Evolutionary conservation across 257 asterid species (phyloP).

Genomic region (Solanum tarijense): DNA sequence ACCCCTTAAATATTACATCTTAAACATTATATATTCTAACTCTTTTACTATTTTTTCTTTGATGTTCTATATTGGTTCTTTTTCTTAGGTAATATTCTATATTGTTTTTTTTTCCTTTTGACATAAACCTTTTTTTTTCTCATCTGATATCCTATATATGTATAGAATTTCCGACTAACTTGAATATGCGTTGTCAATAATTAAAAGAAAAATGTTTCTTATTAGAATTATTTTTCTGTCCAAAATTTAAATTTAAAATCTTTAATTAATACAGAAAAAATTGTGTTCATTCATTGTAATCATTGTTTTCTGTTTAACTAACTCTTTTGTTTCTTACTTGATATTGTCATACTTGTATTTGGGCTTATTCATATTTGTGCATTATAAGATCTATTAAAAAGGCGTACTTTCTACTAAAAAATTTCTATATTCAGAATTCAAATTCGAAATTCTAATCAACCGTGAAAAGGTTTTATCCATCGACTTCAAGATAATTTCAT

Average conservation of each 20-base stretch:
- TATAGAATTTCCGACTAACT: too few relatives aligned
- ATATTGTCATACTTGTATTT: neutral
- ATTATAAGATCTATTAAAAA: neutral
- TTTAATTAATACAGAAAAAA: neutral
- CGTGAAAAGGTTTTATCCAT: neutral
- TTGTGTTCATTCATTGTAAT: neutral
- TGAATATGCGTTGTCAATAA: neutral
- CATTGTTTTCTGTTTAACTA: neutral
- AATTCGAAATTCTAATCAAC: neutral
- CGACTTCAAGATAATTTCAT: neutral
- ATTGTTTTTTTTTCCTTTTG: too few relatives aligned
- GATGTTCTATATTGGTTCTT: too few relatives aligned
- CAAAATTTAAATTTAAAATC: neutral
- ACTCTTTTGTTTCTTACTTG: neutral
- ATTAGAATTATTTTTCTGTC: neutral
- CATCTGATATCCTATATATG: too few relatives aligned
- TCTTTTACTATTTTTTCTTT: neutral
- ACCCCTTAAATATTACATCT: too few relatives aligned
- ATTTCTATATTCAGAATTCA: neutral
- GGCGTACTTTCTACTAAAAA: neutral
- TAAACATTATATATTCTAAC: too few relatives aligned
- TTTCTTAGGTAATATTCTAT: too few relatives aligned
- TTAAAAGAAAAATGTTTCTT: neutral
- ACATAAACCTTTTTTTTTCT: too few relatives aligned
- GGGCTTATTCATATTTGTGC: neutral